Evolutionary conservation across 345 rosid genomes (phyloP), one percentile per base, ranked within the genome.

Genomic region (Eucalyptus cloeziana): DNA sequence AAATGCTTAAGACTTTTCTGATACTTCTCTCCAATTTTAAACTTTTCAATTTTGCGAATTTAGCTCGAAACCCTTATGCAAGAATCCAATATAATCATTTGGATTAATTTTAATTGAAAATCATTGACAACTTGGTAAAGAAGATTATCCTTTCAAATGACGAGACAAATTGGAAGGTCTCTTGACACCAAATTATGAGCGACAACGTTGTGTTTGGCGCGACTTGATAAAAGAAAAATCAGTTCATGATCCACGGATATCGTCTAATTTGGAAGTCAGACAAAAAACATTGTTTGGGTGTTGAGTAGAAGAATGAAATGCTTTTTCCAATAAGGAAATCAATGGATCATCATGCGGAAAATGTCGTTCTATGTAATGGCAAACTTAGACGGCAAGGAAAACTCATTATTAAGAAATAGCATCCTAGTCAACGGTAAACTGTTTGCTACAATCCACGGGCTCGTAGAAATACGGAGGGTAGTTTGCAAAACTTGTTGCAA

Each of bases 41-140:
- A 33, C 15, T n/a, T 69, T 64, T 4, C 1, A 7, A 0, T 64
- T 64, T 64, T n/a, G 3, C 0, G 2, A 64, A 64, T 64, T 14
- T 64, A 64, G 10, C 33, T 10, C 2, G 0, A 33, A n/a, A 16
- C 22, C 3, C 37, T 69, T 33, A 9, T 33, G 21, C 2, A 69
- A 51, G 54, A 51, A 8, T 51, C 54, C 54, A 51, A 50, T 51
- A 51, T 51, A 51, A 17, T 51, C 22, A 51, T 51, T 51, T 51
- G 54, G 54, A 51, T 16, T 51, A 51, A 31, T 31, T 58, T 24
- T 58, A 4, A 2, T 69, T 2, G 1, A 1, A 33, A 69, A 69
- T 33, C 24, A 11, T 7, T n/a, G 76, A 7, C 4, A 7, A 15
- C 19, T 67, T n/a, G 76, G 5, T 14, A 67, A 67, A 67, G 40